A percentile compares a stretch with the other conserved stretches of the same genome.
Conservation (phyloP, 345 rosid species). For the Populus ilicifolia region DNA sequence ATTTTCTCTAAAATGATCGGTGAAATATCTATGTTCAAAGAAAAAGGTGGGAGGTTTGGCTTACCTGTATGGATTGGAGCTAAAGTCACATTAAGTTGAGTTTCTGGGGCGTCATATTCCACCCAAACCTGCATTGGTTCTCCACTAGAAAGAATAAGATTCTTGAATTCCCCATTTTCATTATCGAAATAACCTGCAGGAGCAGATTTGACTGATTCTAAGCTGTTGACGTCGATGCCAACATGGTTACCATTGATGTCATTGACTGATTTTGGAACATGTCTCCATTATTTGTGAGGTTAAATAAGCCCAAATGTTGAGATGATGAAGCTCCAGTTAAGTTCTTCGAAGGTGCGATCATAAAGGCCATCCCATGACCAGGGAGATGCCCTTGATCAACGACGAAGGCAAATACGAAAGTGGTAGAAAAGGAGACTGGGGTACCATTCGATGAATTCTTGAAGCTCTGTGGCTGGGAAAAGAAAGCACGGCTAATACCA, state of each 20-base stretch:
- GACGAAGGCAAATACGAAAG: slow-evolving; percentile 9
- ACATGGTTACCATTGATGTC: background rate
- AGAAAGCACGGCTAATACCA: background rate
- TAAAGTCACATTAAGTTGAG: background rate
- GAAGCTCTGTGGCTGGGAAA: background rate
- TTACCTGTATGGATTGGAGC: background rate
- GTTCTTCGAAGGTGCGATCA: background rate
- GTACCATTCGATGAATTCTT: slow-evolving; percentile 5
- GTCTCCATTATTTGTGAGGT: background rate
- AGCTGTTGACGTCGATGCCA: background rate
- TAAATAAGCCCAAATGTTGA: background rate
- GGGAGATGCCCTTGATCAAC: background rate
- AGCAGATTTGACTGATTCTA: background rate
- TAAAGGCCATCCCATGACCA: slow-evolving; percentile 2
- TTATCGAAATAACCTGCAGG: background rate
- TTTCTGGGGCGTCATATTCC: background rate
- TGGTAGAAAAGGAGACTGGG: slow-evolving; percentile 6
- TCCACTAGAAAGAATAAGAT: background rate
- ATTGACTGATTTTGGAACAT: background rate
- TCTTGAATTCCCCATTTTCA: background rate
- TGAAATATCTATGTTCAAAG: slow-evolving; percentile 7
- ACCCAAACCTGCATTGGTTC: slow-evolving; percentile 17
- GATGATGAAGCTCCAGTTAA: background rate
- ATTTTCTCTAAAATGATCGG: background rate
- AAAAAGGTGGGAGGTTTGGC: slow-evolving; percentile 2